Percentiles rank a stretch among this genome's conserved stretches.
Evolutionary conservation across 176 grass and related monocot species (phyloP).

Genomic region (Oryza coarctata): DNA sequence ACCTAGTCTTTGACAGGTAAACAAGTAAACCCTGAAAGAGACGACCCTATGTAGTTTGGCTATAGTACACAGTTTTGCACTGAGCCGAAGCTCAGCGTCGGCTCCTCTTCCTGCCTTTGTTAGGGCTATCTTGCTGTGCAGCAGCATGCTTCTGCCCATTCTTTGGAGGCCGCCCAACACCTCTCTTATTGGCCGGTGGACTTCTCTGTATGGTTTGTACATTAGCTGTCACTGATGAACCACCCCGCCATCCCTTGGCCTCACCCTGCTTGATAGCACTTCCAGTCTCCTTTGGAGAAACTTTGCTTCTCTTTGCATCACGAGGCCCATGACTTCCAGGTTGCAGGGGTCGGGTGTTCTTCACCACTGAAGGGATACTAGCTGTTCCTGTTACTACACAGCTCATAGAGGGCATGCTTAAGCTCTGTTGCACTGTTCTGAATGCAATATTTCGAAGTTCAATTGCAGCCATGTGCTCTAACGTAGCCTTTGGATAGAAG

Average conservation of each 20-base stretch:
- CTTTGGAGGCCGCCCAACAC: constrained; percentile 51
- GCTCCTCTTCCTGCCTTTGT: constrained; percentile 42
- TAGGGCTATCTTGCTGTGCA: constrained; percentile 33
- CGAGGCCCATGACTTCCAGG: constrained; percentile 24
- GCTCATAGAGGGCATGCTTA: constrained; percentile 14
- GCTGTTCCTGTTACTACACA: not conserved
- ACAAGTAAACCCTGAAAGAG: constrained; percentile 13
- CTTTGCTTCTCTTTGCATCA: constrained; percentile 42
- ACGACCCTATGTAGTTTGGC: constrained; percentile 4
- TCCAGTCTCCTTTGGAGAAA: constrained; percentile 20
- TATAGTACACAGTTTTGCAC: constrained; percentile 39
- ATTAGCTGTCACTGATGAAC: not conserved
- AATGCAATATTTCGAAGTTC: constrained; percentile 48
- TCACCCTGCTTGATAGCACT: constrained; percentile 15
- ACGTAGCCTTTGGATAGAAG: constrained; percentile 68
- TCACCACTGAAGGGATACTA: constrained; percentile 19
- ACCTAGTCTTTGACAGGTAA: constrained; percentile 33
- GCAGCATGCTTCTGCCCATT: constrained; percentile 36
- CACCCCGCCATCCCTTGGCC: constrained; percentile 16
- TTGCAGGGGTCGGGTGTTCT: constrained; percentile 22
- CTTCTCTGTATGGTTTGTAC: constrained; percentile 4
- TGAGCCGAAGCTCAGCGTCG: constrained; percentile 23
- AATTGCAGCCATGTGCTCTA: constrained; percentile 70
- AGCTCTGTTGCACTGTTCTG: constrained; percentile 48
- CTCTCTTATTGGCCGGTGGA: constrained; percentile 42